Base-by-base conservation (phyloP, 176 grass and related monocot genomes). In the Zea mays region DNA sequence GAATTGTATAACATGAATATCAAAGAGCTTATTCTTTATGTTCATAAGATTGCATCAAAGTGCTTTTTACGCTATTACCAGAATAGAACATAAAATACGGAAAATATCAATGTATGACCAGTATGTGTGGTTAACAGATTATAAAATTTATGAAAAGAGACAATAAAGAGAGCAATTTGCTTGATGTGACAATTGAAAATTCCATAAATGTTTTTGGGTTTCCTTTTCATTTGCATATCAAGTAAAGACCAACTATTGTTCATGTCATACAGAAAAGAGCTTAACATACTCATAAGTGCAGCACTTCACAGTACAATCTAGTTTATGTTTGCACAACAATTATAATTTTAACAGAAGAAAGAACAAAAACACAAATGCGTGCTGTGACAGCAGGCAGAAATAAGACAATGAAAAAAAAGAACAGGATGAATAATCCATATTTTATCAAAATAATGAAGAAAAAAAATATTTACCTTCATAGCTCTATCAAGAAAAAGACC, bases 401-500 rank as follows among this genome's bases (percentile, higher is more conserved):
- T 42, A 58, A 9, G 27, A 19, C 65, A 35, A 41, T 62, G 16
- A 55, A 55, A 60, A 74, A 20, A 40, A 43, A 27, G 43, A 64
- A 51, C 7, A 68, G 15, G 27, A 12, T 62, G 57, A 70, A 76
- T 36, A 5, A 70, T 70, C 38, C 27, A 38, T 27, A 52, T 7
- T 50, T 45, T 69, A 54, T 12, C 16, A 21, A 20, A 71, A 63
- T 56, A 65, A 50, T 17, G 11, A 69, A 68, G 47, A 66, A 47
- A 67, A 65, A 66, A 67, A 65, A 66, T 33, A 87, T 27, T 83
- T 92, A 98, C 96, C 96, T 98, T 90, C 35, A 98, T 92, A 80
- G 96, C 96, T 82, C 86, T 87, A 76, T 98, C 96, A 86, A 98
- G 92, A 52, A 94, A 94, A 88, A 98, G 96, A 64, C 96, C 96